Conservation (phyloP, 176 grass and related monocot genomes). For the Miscanthus lutarioriparius region DNA sequence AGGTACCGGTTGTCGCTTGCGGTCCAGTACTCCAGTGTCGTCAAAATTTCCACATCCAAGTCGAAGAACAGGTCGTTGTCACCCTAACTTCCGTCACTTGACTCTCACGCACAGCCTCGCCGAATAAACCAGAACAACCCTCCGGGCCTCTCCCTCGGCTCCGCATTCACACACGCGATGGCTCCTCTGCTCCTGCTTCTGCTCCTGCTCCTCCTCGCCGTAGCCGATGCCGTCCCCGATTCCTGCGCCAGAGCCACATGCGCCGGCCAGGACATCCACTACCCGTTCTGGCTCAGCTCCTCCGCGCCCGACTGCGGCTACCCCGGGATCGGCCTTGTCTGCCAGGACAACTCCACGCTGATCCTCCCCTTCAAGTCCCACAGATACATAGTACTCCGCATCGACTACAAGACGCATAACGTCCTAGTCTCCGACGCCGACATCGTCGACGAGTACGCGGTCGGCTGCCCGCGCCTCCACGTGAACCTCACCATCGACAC, state of each 20-base stretch:
- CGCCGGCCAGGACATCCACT: background rate
- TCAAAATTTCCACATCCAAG: background rate
- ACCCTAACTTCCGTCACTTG: constrained; percentile 19
- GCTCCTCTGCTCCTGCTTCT: background rate
- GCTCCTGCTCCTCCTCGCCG: background rate
- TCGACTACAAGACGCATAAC: constrained; percentile 30
- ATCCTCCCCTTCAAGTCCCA: constrained; percentile 28
- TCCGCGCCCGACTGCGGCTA: constrained; percentile 18
- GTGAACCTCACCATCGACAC: constrained; percentile 42
- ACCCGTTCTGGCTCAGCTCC: constrained; percentile 53
- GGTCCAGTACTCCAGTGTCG: background rate
- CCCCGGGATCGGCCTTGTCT: constrained; percentile 36
- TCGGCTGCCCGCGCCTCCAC: constrained; percentile 39
- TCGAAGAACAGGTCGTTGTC: background rate
- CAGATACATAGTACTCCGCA: constrained; percentile 22
- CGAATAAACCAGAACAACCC: background rate
- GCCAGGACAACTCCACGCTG: constrained; percentile 24
- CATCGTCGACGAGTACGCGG: background rate
- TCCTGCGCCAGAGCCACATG: background rate
- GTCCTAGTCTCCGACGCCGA: constrained; percentile 44
- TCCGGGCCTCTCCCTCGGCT: background rate
- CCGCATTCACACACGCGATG: constrained; percentile 3
- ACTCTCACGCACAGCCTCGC: constrained; percentile 11
- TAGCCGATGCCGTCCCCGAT: background rate
- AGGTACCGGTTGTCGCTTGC: background rate